phyloP scores from a whole-genome alignment of 805 yeast genomes.

The Scheffersomyces lignosus region DNA sequence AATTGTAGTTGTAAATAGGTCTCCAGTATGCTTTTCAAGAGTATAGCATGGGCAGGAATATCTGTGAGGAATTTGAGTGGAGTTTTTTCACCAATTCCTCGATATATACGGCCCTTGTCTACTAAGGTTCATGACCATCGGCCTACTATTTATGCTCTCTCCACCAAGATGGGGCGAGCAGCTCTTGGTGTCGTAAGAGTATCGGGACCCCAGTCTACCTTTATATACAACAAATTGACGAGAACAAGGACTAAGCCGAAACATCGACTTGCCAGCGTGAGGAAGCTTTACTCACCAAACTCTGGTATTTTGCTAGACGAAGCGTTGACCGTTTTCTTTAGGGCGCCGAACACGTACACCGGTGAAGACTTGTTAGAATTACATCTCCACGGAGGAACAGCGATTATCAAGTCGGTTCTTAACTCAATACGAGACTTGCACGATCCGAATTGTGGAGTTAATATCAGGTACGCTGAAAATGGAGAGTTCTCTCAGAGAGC shows the following conservation, averaged over 20 bases:
- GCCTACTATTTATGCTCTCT: constrained; percentile 87
- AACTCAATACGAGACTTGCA: constrained; percentile 59
- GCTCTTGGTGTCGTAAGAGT: constrained; percentile 87
- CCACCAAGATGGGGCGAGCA: constrained; percentile 78
- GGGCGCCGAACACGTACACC: constrained; percentile 77
- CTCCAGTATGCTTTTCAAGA: too few relatives aligned
- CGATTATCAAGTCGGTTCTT: constrained; percentile 71
- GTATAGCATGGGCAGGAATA: too few relatives aligned
- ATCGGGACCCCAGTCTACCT: constrained; percentile 65
- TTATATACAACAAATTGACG: constrained; percentile 51
- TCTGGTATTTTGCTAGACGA: constrained; percentile 60
- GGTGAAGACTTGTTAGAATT: constrained; percentile 90
- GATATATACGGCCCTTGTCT: too few relatives aligned
- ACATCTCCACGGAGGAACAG: constrained; percentile 94
- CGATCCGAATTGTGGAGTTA: constrained; percentile 34
- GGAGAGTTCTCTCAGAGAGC: constrained; percentile 93
- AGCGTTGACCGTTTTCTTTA: constrained; percentile 68
- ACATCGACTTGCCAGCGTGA: constrained; percentile 57
- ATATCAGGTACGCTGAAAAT: constrained; percentile 79
- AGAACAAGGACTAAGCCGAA: constrained; percentile 33
- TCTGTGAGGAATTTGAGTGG: too few relatives aligned
- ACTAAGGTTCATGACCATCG: constrained; percentile 2
- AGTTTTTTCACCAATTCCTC: too few relatives aligned
- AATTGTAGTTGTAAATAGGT: too few relatives aligned
- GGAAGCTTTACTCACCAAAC: constrained; percentile 52